phyloP scores from a whole-genome alignment of 2,329 filamentous ascomycete genomes.

The Massarina eburnea region DNA sequence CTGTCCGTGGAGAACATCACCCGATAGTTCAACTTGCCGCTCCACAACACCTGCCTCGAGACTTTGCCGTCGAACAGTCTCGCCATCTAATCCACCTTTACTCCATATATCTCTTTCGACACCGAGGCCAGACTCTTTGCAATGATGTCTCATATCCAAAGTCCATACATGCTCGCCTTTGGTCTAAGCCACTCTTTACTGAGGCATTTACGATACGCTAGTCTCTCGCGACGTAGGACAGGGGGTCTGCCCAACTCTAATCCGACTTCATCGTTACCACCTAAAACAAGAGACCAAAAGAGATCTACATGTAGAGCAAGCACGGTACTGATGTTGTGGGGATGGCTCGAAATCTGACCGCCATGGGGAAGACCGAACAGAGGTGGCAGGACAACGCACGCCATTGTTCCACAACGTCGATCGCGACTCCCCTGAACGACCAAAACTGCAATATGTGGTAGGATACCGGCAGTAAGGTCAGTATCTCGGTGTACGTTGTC shows the following conservation, averaged over 20 bases:
- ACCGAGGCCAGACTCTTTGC: background rate
- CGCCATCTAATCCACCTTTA: background rate
- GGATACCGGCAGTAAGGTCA: too few species aligned
- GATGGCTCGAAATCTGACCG: background rate
- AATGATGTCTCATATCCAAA: background rate
- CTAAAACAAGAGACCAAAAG: background rate
- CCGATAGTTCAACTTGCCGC: background rate
- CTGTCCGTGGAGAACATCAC: background rate
- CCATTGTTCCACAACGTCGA: too few species aligned
- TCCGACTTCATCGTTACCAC: conserved; percentile 1
- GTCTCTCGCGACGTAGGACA: background rate
- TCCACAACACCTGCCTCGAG: background rate
- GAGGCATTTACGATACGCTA: conserved; percentile 4
- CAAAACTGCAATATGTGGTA: too few species aligned
- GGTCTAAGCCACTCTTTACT: background rate
- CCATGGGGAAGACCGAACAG: too few species aligned
- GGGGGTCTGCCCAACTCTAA: conserved; percentile 1
- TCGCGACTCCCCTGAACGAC: too few species aligned
- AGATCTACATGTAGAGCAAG: background rate
- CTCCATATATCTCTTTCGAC: background rate
- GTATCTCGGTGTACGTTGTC: too few species aligned
- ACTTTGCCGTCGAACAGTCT: background rate
- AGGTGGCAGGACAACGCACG: too few species aligned
- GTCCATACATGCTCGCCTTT: background rate
- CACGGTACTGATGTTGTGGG: background rate